Evolutionary conservation across 441 rosid species (phyloP).

Genomic region (Jatropha multifida): DNA sequence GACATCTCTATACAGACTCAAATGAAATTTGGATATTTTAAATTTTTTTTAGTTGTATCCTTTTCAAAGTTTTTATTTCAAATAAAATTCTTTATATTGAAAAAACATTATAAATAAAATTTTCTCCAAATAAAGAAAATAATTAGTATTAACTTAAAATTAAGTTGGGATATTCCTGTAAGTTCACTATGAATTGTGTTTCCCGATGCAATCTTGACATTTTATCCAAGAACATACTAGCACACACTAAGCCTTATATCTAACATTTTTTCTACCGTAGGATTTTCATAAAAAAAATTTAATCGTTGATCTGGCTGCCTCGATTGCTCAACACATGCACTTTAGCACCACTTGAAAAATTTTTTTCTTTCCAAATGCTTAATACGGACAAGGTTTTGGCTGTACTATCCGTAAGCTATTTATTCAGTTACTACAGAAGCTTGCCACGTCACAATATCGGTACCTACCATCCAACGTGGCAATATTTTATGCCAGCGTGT

Average conservation of each 20-base stretch:
- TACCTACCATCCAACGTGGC: slow-evolving; percentile 19
- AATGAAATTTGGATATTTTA: no score
- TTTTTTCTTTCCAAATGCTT: not conserved
- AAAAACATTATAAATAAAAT: no score
- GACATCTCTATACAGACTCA: no score
- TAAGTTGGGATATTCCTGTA: not conserved
- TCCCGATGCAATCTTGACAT: slow-evolving; percentile 6
- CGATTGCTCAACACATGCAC: not conserved
- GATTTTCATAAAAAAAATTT: not conserved
- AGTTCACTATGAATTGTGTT: not conserved
- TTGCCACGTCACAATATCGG: slow-evolving; percentile 17
- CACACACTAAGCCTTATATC: not conserved
- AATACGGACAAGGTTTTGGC: not conserved
- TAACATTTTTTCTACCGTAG: not conserved
- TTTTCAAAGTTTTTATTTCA: no score
- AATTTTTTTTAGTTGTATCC: no score
- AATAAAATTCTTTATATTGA: no score
- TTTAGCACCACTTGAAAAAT: not conserved
- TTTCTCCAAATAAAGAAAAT: no score
- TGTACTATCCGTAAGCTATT: not conserved
- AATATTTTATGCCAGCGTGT: slow-evolving; percentile 11
- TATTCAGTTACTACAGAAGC: slow-evolving; percentile 4
- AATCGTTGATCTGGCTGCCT: not conserved
- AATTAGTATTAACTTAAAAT: no score
- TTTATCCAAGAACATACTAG: not conserved